phyloP scores from a whole-genome alignment of 495 filamentous ascomycete species.

The Talaromyces nanjingensis region DNA sequence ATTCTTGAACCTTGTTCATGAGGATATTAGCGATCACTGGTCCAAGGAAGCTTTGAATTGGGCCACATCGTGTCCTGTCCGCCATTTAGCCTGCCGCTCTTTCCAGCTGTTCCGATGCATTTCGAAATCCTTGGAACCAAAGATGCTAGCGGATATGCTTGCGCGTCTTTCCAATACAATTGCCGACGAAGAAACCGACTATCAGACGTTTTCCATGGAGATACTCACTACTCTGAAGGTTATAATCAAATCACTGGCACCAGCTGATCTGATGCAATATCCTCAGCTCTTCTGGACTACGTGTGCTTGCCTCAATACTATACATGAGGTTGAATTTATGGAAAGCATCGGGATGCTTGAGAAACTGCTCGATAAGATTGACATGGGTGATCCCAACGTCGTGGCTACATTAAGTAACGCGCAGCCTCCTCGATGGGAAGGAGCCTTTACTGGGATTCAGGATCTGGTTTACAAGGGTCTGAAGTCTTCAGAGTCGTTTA shows the following conservation, averaged over 20 bases:
- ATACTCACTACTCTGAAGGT: slow-evolving; percentile 90
- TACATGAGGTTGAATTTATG: slow-evolving; percentile 90
- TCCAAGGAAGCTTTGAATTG: slow-evolving; percentile 81
- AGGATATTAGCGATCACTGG: slow-evolving; percentile 86
- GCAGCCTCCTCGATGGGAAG: slow-evolving; percentile 83
- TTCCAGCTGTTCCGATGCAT: slow-evolving; percentile 97
- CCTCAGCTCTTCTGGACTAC: slow-evolving; percentile 97
- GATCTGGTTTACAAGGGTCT: slow-evolving; percentile 83
- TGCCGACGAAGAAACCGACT: slow-evolving; percentile 83
- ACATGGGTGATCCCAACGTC: slow-evolving; percentile 64
- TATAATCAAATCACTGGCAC: slow-evolving; percentile 76
- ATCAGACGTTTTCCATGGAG: slow-evolving; percentile 95
- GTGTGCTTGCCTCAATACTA: slow-evolving; percentile 90
- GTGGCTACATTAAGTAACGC: slow-evolving; percentile 65
- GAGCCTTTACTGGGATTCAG: slow-evolving; percentile 79
- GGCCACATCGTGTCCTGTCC: slow-evolving; percentile 95
- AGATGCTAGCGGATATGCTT: slow-evolving; percentile 94
- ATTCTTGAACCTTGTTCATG: slow-evolving; percentile 77
- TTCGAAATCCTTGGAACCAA: slow-evolving; percentile 77
- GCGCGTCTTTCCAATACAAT: slow-evolving; percentile 92
- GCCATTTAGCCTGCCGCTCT: slow-evolving; percentile 89
- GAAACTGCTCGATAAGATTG: slow-evolving; percentile 72
- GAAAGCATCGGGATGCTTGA: slow-evolving; percentile 91
- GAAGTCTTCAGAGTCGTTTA: slow-evolving; percentile 75
- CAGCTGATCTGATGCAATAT: slow-evolving; percentile 72